These are phyloP conservation scores for Nakazawaea siamensis DNA, from an alignment of 805 yeast species.

Conservation along the genomic window DNA sequence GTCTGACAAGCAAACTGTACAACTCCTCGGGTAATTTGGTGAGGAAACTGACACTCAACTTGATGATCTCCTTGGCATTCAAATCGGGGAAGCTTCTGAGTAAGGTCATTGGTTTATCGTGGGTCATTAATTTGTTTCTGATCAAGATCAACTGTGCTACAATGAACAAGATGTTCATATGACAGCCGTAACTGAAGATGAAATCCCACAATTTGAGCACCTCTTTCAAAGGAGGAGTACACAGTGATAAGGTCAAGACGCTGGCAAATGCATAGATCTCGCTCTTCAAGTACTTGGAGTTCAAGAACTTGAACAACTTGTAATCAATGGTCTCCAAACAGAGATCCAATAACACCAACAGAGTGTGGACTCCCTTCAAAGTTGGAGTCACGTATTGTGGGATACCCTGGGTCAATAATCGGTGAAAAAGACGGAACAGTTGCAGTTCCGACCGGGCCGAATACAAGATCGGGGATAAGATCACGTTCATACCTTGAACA, in stretches of 20 bases:
- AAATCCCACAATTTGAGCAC: conserved; percentile 84
- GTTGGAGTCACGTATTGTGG: conserved; percentile 76
- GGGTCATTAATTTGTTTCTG: conserved; percentile 50
- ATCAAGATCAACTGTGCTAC: conserved; percentile 75
- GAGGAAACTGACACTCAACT: conserved; percentile 71
- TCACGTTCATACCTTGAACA: conserved; percentile 90
- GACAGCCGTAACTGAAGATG: conserved; percentile 83
- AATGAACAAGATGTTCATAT: conserved; percentile 75
- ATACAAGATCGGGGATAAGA: conserved; percentile 77
- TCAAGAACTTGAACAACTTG: conserved; percentile 49
- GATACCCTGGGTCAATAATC: conserved; percentile 52
- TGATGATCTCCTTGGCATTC: conserved; percentile 67
- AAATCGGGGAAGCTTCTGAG: conserved; percentile 66
- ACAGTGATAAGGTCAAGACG: conserved; percentile 76
- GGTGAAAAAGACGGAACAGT: conserved; percentile 66
- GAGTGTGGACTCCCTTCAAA: conserved; percentile 76
- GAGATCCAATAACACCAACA: conserved; percentile 62
- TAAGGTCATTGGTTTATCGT: conserved; percentile 65
- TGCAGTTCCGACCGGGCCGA: conserved; percentile 76
- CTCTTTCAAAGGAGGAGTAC: conserved; percentile 77
- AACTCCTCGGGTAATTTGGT: conserved; percentile 63
- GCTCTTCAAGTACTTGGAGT: conserved; percentile 63
- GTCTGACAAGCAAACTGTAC: conserved; percentile 56
- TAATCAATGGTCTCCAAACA: conserved; percentile 70
- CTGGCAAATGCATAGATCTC: conserved; percentile 84